phyloP scores from a whole-genome alignment of 345 rosid genomes.

The Orychophragmus violaceus region DNA sequence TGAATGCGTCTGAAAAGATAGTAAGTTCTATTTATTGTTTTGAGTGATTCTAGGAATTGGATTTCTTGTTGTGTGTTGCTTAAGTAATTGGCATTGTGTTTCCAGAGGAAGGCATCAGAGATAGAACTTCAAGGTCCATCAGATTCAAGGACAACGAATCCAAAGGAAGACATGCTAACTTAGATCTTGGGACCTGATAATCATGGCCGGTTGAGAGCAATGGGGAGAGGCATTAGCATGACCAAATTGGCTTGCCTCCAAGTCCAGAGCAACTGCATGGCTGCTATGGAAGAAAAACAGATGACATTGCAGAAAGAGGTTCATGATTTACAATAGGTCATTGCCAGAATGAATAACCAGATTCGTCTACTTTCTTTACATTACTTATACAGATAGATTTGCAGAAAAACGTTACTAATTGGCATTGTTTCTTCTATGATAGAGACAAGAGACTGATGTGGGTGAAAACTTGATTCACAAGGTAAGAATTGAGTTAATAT shows the following conservation, averaged over 20 bases:
- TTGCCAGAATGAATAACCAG: neutral
- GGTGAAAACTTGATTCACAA: too few species aligned
- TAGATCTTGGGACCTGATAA: neutral
- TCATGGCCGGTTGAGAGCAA: neutral
- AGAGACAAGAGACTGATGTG: neutral
- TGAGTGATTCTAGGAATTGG: too few species aligned
- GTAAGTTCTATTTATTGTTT: neutral
- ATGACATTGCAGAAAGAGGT: neutral
- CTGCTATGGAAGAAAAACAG: neutral
- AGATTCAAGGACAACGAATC: neutral
- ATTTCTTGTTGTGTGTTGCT: too few species aligned
- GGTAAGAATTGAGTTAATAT: neutral
- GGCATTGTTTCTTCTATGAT: neutral
- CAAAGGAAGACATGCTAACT: neutral
- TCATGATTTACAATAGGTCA: neutral
- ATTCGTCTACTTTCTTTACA: neutral
- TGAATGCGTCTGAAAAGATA: neutral
- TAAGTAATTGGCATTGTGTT: neutral
- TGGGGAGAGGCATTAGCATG: neutral
- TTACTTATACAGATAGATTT: too few species aligned
- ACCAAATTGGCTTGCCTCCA: neutral
- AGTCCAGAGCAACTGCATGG: neutral
- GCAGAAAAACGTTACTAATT: neutral
- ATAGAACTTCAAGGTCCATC: neutral
- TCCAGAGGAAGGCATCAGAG: neutral